Base-by-base conservation (phyloP, 768 basidiomycete genomes). In the Symmetrospora coprosmae region DNA sequence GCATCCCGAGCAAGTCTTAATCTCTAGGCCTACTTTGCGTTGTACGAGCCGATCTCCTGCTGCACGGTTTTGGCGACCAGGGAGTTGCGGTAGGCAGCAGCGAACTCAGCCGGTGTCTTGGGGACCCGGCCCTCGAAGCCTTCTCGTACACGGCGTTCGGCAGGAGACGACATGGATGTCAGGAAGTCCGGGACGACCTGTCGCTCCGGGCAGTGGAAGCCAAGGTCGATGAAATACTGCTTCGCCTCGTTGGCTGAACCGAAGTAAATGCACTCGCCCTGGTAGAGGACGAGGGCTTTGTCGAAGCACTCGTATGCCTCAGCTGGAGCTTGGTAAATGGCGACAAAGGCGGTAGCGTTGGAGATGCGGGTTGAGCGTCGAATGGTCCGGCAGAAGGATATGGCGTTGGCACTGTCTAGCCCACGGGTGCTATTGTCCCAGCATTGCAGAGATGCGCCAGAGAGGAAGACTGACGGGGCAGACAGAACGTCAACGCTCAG, bases 261-360 rank as follows among this genome's bases (percentile, higher is more conserved):
- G 59, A 79, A 87, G 74, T 83, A 89, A 23, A 80, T 81, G 77
- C 83, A 82, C 35, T 75, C 74, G 3, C 85, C 84, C 1, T 82
- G 82, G 59, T 60, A 19, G 35, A 60, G 23, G 7, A 60, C 61
- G n/a, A 60, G n/a, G 34, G 38, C 59, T 61, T 60, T 38, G 55
- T 60, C 59, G 37, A 60, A 60, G 17, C 4, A 31, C 16, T 63
- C 59, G 56, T 60, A 60, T 14, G 38, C 38, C 17, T 31, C 25
- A 11, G 63, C 84, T 49, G 81, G 81, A 2, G 85, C 86, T 72
- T 90, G 63, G 21, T 60, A 53, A 3, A 58, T 0, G n/a, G 27
- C 37, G 31, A 55, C 61, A 34, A 64, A 39, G 34, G 58, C 48
- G 1, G 76, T 75, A n/a, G 72, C 71, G 31, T 74, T 73, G 34